Evolutionary conservation across 768 basidiomycete genomes (phyloP).

Genomic region (Rhizopogon rudus): DNA sequence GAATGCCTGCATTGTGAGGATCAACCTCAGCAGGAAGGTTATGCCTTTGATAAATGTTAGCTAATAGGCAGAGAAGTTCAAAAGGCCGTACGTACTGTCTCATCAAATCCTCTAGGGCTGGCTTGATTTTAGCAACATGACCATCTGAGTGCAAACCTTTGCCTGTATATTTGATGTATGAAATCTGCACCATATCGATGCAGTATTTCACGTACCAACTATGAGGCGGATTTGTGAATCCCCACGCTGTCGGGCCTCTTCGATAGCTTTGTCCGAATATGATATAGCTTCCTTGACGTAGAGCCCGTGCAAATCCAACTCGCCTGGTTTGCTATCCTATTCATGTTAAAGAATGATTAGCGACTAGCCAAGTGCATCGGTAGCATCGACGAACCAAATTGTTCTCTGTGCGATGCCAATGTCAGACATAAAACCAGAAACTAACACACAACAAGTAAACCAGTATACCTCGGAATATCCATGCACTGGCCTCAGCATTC

Average conservation of each 20-base stretch:
- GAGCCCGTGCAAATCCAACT: constrained; percentile 87
- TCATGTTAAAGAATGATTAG: neutral
- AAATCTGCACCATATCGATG: neutral
- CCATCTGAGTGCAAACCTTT: constrained; percentile 77
- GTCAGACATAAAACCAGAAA: constrained; percentile 1
- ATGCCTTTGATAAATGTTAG: constrained; percentile 39
- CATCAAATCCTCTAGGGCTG: constrained; percentile 84
- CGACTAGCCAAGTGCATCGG: neutral
- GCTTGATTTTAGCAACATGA: constrained; percentile 76
- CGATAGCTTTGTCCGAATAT: constrained; percentile 63
- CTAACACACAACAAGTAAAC: neutral
- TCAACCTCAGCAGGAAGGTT: constrained; percentile 68
- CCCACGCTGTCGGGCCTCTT: constrained; percentile 58
- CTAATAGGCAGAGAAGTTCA: neutral
- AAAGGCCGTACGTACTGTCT: constrained; percentile 43
- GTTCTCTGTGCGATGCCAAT: constrained; percentile 47
- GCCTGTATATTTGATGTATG: constrained; percentile 30
- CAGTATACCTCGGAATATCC: constrained; percentile 63
- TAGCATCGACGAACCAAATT: constrained; percentile 47
- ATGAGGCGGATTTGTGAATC: constrained; percentile 70
- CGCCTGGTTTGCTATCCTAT: constrained; percentile 64
- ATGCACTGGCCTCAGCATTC: constrained; percentile 79
- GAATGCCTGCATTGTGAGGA: constrained; percentile 72
- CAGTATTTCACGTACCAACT: constrained; percentile 54
- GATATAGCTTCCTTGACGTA: constrained; percentile 92